Percentiles rank a stretch among this genome's conserved stretches.
phyloP scores from a whole-genome alignment of 208 protist genomes.

The Vickermania ingenoplastis region DNA sequence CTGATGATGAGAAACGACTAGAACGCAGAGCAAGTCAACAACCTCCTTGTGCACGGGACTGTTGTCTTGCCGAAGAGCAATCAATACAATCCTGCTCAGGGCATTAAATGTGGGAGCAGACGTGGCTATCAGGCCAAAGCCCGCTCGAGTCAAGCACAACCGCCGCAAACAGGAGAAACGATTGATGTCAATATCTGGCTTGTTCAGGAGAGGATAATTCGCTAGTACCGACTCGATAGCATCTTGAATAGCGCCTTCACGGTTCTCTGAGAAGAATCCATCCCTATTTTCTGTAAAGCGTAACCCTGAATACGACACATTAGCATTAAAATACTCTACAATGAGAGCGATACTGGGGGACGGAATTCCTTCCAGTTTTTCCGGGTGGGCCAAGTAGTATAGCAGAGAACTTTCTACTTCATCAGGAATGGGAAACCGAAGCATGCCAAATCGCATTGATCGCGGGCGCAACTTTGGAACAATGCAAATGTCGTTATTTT shows the following conservation, averaged over 20 bases:
- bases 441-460: constrained; percentile 57
- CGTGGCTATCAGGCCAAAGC: constrained; percentile 78
- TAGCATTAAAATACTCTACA: constrained; percentile 85
- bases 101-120: constrained; percentile 51
- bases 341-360: constrained; percentile 17
- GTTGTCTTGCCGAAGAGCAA: constrained; percentile 61
- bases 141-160: constrained; percentile 74
- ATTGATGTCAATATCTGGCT: constrained; percentile 28
- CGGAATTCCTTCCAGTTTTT: background rate
- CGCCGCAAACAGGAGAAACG: constrained; percentile 78
- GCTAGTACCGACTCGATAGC: constrained; percentile 51
- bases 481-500: constrained; percentile 69
- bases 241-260: constrained; percentile 78
- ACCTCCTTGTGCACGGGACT: constrained; percentile 62
- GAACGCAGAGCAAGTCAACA: constrained; percentile 79
- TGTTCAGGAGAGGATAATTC: constrained; percentile 26
- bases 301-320: constrained; percentile 85
- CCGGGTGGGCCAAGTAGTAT: constrained; percentile 34
- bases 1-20: constrained; percentile 92
- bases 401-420: constrained; percentile 85
- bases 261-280: constrained; percentile 86
- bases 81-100: constrained; percentile 36
- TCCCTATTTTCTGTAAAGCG: constrained; percentile 81
- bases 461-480: constrained; percentile 33
- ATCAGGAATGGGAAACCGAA: constrained; percentile 37